Conservation (phyloP, 805 yeast species). For the Huiozyma sinensis region DNA sequence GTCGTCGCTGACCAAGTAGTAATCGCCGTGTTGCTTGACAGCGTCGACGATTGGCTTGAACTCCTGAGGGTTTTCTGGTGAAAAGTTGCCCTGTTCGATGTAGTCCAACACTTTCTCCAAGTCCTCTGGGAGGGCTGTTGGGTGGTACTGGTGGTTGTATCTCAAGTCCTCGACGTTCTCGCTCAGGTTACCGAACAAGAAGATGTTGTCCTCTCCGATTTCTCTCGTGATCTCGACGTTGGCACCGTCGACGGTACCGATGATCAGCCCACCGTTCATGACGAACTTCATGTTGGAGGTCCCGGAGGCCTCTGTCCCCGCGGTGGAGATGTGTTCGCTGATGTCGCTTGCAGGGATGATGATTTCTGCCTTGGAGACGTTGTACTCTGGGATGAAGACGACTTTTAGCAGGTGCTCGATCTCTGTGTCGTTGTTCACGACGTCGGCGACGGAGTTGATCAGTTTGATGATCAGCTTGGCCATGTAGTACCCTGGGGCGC, state of each 20-base stretch:
- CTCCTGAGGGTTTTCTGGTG: conserved; percentile 47
- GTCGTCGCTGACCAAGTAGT: conserved; percentile 81
- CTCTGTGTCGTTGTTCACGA: conserved; percentile 67
- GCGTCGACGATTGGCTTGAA: conserved; percentile 60
- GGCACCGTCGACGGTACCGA: conserved; percentile 96
- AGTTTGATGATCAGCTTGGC: conserved; percentile 85
- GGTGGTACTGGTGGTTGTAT: conserved; percentile 55
- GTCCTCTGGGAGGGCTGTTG: conserved; percentile 44
- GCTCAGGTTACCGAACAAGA: conserved; percentile 81
- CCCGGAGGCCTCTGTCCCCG: conserved; percentile 95
- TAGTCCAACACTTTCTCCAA: conserved; percentile 53
- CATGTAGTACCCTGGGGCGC: conserved; percentile 96
- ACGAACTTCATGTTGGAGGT: conserved; percentile 95
- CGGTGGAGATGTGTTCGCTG: conserved; percentile 90
- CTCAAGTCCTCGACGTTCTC: conserved; percentile 84
- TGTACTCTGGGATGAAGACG: conserved; percentile 83
- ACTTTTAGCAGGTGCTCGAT: conserved; percentile 72
- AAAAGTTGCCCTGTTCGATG: conserved; percentile 62
- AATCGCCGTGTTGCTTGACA: conserved; percentile 65
- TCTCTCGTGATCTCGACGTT: conserved; percentile 91
- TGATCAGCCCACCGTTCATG: conserved; percentile 83
- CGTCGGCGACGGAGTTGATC: conserved; percentile 70
- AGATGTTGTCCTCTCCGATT: conserved; percentile 86
- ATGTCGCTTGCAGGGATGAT: conserved; percentile 84
- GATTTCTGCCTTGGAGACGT: conserved; percentile 87